Conservation (phyloP, 108 stramenopile genomes). For the Asterionellopsis glacialis region DNA sequence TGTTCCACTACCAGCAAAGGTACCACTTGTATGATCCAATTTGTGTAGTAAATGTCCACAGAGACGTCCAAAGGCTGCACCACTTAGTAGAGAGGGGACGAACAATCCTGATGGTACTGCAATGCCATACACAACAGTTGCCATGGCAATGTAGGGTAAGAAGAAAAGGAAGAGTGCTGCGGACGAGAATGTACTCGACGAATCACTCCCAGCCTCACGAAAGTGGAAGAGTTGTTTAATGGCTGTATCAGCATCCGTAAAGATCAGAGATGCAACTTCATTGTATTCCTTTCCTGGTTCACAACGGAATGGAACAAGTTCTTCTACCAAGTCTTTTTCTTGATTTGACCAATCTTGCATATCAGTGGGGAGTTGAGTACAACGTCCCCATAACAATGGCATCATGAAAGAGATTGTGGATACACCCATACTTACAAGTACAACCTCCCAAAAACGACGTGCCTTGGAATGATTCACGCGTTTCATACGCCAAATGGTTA, state of each 20-base stretch:
- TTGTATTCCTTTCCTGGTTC: constrained; percentile 91
- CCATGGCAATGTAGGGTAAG: constrained; percentile 85
- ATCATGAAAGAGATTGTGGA: constrained; percentile 76
- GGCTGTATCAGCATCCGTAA: constrained; percentile 92
- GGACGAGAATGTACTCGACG: constrained; percentile 84
- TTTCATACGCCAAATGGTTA: constrained; percentile 89
- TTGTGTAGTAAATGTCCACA: constrained; percentile 95
- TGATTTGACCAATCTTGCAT: constrained; percentile 96
- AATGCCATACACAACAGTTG: constrained; percentile 86
- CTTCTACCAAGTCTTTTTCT: constrained; percentile 87
- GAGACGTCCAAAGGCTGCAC: constrained; percentile 89
- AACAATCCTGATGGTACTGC: constrained; percentile 93
- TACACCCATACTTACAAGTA: constrained; percentile 63
- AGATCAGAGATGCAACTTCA: constrained; percentile 92
- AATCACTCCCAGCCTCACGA: constrained; percentile 89
- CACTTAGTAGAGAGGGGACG: constrained; percentile 82
- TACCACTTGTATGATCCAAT: constrained; percentile 90
- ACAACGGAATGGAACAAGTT: constrained; percentile 88
- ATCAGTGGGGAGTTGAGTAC: constrained; percentile 87
- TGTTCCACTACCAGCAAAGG: constrained; percentile 96
- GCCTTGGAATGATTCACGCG: constrained; percentile 64
- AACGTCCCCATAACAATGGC: constrained; percentile 85
- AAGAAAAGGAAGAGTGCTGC: constrained; percentile 93
- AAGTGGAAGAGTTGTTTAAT: constrained; percentile 96
- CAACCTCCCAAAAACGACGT: constrained; percentile 74